Evolutionary conservation across 2,329 filamentous ascomycete species (phyloP).

Genomic region (Apiospora saccharicola): DNA sequence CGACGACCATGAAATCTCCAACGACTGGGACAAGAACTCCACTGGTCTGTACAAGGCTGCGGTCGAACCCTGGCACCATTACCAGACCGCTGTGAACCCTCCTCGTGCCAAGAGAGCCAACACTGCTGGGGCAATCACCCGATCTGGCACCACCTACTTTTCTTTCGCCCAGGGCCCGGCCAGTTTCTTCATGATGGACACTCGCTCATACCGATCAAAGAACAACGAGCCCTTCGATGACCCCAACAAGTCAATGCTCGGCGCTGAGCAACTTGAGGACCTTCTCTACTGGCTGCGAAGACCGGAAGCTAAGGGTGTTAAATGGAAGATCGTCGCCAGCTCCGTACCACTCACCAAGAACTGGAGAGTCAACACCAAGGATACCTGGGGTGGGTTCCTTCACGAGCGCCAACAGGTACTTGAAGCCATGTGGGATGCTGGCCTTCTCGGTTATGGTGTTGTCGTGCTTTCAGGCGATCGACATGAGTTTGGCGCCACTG

Average conservation of each 20-base stretch:
- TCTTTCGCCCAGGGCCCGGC: constrained; percentile 89
- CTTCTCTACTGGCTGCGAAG: constrained; percentile 78
- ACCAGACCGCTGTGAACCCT: constrained; percentile 86
- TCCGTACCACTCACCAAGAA: constrained; percentile 98
- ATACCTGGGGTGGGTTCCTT: constrained; percentile 95
- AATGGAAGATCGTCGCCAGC: constrained; percentile 92
- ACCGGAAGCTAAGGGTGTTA: constrained; percentile 77
- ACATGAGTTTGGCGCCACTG: constrained; percentile 96
- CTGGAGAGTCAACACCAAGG: constrained; percentile 85
- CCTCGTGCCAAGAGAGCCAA: constrained; percentile 66
- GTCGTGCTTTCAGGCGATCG: constrained; percentile 88
- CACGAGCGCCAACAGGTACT: constrained; percentile 80
- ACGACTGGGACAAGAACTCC: constrained; percentile 88
- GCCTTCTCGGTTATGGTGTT: constrained; percentile 77
- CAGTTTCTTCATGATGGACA: constrained; percentile 94
- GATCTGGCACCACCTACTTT: constrained; percentile 78
- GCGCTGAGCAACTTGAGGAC: constrained; percentile 77
- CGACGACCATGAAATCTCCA: constrained; percentile 95
- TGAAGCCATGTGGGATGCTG: constrained; percentile 90
- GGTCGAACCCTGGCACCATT: constrained; percentile 84
- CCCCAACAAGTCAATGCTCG: constrained; percentile 85
- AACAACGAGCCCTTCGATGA: constrained; percentile 66
- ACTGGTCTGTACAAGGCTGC: constrained; percentile 83
- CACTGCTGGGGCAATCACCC: constrained; percentile 43
- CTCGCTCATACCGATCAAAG: constrained; percentile 82